Percentiles rank a stretch among this genome's conserved stretches.
phyloP scores from a whole-genome alignment of 768 basidiomycete species.

The Pisolithus tinctorius region DNA sequence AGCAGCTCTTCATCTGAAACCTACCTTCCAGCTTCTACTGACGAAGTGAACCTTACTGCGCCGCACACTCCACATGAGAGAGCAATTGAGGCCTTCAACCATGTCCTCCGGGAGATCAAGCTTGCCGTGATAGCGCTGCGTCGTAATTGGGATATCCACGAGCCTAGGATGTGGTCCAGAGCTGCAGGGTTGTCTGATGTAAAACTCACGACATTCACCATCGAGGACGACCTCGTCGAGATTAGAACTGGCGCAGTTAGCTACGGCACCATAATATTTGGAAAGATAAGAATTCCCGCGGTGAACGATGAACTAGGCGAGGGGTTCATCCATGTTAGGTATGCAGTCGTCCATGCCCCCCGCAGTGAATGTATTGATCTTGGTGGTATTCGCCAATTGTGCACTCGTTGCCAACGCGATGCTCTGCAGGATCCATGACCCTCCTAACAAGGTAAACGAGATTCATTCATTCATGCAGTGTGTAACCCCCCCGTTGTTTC shows the following conservation, averaged over 20 bases:
- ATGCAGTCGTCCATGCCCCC: conserved; percentile 13
- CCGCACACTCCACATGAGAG: conserved; percentile 55
- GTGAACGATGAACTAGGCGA: conserved; percentile 53
- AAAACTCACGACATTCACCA: conserved; percentile 45
- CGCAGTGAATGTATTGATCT: not conserved
- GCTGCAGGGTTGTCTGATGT: conserved; percentile 46
- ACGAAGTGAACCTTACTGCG: conserved; percentile 49
- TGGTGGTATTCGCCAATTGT: not conserved
- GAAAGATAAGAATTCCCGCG: conserved; percentile 68
- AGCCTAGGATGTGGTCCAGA: conserved; percentile 55
- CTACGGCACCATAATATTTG: conserved; percentile 68
- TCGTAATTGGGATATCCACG: conserved; percentile 61
- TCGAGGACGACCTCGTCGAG: conserved; percentile 37
- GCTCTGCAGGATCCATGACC: conserved; percentile 40
- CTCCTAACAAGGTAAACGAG: conserved; percentile 52
- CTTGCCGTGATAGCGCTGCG: conserved; percentile 61
- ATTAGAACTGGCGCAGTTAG: conserved; percentile 51
- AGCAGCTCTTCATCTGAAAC: conserved; percentile 7
- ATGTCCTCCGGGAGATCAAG: conserved; percentile 51
- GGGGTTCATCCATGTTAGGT: conserved; percentile 72
- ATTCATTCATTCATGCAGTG: not conserved
- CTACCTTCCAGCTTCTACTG: conserved; percentile 43
- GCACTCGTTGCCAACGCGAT: no score
- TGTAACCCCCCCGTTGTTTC: conserved; percentile 7
- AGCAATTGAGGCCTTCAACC: conserved; percentile 59